Base-by-base conservation (phyloP, 2,329 filamentous ascomycete species). In the Pseudogymnoascus sp. region DNA sequence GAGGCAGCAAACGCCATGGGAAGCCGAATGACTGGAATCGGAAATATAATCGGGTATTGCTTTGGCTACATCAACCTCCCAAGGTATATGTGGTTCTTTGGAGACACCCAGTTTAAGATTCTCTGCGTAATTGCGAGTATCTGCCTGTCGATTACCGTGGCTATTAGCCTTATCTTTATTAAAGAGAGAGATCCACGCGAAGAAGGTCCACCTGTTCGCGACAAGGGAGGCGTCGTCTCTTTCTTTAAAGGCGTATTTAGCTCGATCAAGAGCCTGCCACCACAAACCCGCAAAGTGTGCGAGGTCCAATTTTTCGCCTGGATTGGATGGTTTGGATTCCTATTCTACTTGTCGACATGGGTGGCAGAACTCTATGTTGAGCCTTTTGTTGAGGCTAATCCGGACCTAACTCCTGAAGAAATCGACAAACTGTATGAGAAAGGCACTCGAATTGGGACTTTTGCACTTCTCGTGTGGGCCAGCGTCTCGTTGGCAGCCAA, bases 321-420 rank as follows among this genome's bases (percentile, higher is more conserved):
- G 92, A 86, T 97, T 61, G 93, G 91, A 59, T 97, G 93, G 84
- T 97, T 97, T 69, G 92, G 92, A 1, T 91, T 96, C 73, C 80
- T 97, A 2, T 97, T 96, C 76, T 97, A 97, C 77, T 91, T 91
- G 4, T 96, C 91, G 1, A 95, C 91, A 15, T 97, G 94, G 73
- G 88, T 97, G 67, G 92, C 90, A 64, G 91, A 96, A 71, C 89
- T 97, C 61, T 96, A 96, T 68, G 89, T 91, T 15, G 88, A 96
- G 70, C 91, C 91, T 0, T 89, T 82, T 67, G 86, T 97, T 59
- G 80, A 85, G 66, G 77, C 82, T 59, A 89, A 96, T 66, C 91
- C 91, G 0, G 76, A 93, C 71, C 87, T 96, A 79, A 82, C 86
- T 0, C 82, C 87, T 0, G 80, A 82, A 14, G 86, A 97, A 68